phyloP scores from a whole-genome alignment of 176 grass and related monocot species.

The Zoysia japonica region DNA sequence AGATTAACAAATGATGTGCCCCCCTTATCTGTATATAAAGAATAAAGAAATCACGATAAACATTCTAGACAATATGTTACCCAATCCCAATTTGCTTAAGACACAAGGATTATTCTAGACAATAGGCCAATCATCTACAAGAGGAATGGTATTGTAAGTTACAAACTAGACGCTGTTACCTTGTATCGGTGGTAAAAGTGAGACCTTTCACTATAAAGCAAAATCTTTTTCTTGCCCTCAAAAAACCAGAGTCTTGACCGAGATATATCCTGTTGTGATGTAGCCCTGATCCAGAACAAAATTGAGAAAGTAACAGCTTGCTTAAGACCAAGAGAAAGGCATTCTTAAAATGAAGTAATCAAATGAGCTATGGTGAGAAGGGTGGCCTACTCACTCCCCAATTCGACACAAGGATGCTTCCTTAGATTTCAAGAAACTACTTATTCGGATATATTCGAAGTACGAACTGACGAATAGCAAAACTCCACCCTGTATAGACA shows the following conservation, averaged over 20 bases:
- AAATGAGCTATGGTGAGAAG: conserved; percentile 25
- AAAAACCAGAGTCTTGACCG: conserved; percentile 93
- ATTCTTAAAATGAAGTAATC: conserved; percentile 2
- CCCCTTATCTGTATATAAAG: conserved; percentile 74
- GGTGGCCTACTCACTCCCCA: conserved; percentile 73
- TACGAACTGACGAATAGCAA: conserved; percentile 89
- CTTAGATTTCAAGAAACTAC: conserved; percentile 78
- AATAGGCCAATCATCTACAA: neutral
- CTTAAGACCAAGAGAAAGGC: conserved; percentile 15
- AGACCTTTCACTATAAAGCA: conserved; percentile 97
- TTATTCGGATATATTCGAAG: conserved; percentile 80
- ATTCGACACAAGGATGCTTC: conserved; percentile 87
- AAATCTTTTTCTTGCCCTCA: conserved; percentile 83
- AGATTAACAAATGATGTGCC: conserved; percentile 69
- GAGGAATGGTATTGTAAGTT: neutral
- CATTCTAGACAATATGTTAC: neutral
- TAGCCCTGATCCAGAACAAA: conserved; percentile 54
- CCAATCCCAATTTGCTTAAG: no score
- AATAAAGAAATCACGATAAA: conserved; percentile 29
- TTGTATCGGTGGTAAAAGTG: conserved; percentile 98
- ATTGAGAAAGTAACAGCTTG: conserved; percentile 31
- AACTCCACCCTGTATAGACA: conserved; percentile 69
- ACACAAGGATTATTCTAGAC: neutral
- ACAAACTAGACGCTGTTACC: conserved; percentile 37
- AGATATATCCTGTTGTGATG: conserved; percentile 84